Conservation (phyloP, 768 basidiomycete genomes). For the Hysterangium stoloniferum region DNA sequence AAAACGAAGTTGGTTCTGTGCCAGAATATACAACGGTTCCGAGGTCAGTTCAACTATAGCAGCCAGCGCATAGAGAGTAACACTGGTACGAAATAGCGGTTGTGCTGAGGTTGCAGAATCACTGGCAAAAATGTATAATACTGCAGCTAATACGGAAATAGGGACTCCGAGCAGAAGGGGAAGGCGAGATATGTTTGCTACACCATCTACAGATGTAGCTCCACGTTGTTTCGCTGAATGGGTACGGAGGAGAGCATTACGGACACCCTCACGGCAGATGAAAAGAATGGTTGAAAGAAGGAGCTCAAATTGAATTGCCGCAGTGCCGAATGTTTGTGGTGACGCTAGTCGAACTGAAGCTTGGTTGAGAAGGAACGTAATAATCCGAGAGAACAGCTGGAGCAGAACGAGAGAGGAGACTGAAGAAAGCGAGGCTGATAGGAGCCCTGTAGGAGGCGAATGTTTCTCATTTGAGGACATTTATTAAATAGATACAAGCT, state of each 20-base stretch:
- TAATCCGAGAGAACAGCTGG: slow-evolving; percentile 73
- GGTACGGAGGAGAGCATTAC: slow-evolving; percentile 75
- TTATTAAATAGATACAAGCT: too few species aligned
- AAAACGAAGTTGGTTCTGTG: slow-evolving; percentile 61
- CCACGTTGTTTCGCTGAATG: not conserved
- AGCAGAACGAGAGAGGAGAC: slow-evolving; percentile 70
- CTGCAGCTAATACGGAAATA: slow-evolving; percentile 43
- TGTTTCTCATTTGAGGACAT: not conserved
- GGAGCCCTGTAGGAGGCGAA: slow-evolving; percentile 12
- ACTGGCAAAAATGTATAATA: slow-evolving; percentile 49
- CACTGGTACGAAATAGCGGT: slow-evolving; percentile 52
- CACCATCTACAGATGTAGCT: slow-evolving; percentile 3
- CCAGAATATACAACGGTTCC: slow-evolving; percentile 79
- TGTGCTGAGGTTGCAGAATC: slow-evolving; percentile 50
- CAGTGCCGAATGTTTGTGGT: slow-evolving; percentile 59
- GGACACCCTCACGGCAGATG: slow-evolving; percentile 86
- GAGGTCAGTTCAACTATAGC: slow-evolving; percentile 71
- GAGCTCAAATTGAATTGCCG: slow-evolving; percentile 91
- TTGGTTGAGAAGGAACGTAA: slow-evolving; percentile 90
- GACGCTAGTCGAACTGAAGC: slow-evolving; percentile 50
- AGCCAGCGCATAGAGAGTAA: slow-evolving; percentile 64
- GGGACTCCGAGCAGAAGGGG: slow-evolving; percentile 66
- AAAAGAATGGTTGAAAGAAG: slow-evolving; percentile 86
- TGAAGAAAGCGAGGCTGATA: slow-evolving; percentile 38
- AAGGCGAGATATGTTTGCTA: slow-evolving; percentile 49